phyloP scores from a whole-genome alignment of 1,284 basidiomycete genomes.

The Pseudozyma thailandica region DNA sequence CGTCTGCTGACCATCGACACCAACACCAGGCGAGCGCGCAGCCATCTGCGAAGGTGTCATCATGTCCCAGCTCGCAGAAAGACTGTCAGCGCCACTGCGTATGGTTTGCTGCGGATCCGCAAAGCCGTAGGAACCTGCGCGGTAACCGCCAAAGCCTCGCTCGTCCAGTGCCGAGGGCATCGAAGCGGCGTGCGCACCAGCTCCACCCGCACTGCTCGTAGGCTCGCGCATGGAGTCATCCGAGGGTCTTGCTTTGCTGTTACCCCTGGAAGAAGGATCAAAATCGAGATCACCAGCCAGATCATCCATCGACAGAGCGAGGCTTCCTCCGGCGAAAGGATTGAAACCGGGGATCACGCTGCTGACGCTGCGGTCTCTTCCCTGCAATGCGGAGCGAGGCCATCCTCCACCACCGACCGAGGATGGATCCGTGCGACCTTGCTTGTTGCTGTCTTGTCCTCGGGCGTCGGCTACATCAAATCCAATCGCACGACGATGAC shows the following conservation, averaged over 20 bases:
- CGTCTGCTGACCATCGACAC: conserved; percentile 21
- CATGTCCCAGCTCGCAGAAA: conserved; percentile 50
- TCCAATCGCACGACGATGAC: conserved; percentile 55
- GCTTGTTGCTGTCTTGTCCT: background rate
- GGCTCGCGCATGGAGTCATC: conserved; percentile 16
- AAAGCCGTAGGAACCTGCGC: conserved; percentile 14
- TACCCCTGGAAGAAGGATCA: conserved; percentile 15
- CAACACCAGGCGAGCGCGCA: conserved; percentile 17
- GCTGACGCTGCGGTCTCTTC: conserved; percentile 35
- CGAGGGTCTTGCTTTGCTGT: background rate
- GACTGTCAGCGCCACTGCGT: conserved; percentile 30
- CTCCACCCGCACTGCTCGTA: conserved; percentile 20
- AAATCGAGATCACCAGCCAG: conserved; percentile 42
- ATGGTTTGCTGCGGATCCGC: conserved; percentile 9
- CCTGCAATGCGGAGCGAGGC: conserved; percentile 18
- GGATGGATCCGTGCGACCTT: background rate
- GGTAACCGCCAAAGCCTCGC: conserved; percentile 20
- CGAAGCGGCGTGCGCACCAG: conserved; percentile 45
- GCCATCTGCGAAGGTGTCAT: conserved; percentile 32
- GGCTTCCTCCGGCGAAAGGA: conserved; percentile 45
- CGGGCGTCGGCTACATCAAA: conserved; percentile 36
- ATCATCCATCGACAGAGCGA: conserved; percentile 57
- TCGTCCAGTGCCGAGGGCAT: conserved; percentile 48
- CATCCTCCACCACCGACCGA: conserved; percentile 6
- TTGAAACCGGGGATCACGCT: conserved; percentile 30